Evolutionary conservation across 257 asterid genomes (phyloP).

Genomic region (Rhazya stricta): DNA sequence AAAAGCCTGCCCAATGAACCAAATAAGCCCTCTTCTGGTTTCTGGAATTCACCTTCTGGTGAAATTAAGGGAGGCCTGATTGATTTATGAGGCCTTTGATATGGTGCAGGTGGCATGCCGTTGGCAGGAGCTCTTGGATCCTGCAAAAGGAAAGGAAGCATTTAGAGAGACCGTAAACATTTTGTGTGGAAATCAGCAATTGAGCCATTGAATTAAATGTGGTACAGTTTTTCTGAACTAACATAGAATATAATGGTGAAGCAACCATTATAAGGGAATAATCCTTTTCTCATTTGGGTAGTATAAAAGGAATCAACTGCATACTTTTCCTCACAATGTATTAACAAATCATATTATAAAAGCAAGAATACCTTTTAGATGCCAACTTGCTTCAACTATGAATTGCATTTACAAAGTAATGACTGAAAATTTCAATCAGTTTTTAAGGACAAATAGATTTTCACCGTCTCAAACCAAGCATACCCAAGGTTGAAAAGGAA

Average conservation of each 20-base stretch:
- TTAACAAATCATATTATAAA: too few relatives aligned
- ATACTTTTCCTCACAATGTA: not conserved
- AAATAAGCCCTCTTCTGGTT: constrained; percentile 61
- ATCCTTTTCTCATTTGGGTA: not conserved
- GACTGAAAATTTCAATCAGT: not conserved
- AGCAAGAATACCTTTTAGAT: too few relatives aligned
- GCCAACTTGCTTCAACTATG: not conserved
- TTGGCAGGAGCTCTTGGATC: constrained; percentile 40
- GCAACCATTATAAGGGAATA: not conserved
- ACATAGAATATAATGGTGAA: not conserved
- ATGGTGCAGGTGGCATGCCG: constrained; percentile 53
- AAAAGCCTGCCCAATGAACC: constrained; percentile 56
- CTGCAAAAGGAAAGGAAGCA: constrained; percentile 23
- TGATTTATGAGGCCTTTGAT: constrained; percentile 52
- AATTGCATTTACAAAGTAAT: not conserved
- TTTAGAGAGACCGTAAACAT: not conserved
- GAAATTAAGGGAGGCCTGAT: constrained; percentile 74
- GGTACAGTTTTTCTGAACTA: too few relatives aligned
- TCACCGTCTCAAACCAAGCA: not conserved
- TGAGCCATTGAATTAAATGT: not conserved
- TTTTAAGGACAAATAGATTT: not conserved
- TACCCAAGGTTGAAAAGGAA: not conserved
- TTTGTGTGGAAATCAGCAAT: not conserved
- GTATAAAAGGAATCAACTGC: too few relatives aligned
- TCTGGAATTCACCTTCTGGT: constrained; percentile 54